Percentiles rank a stretch among this genome's conserved stretches.
These are phyloP conservation scores for Syzygium jambos DNA, from an alignment of 345 rosid genomes.

Conservation along the genomic window DNA sequence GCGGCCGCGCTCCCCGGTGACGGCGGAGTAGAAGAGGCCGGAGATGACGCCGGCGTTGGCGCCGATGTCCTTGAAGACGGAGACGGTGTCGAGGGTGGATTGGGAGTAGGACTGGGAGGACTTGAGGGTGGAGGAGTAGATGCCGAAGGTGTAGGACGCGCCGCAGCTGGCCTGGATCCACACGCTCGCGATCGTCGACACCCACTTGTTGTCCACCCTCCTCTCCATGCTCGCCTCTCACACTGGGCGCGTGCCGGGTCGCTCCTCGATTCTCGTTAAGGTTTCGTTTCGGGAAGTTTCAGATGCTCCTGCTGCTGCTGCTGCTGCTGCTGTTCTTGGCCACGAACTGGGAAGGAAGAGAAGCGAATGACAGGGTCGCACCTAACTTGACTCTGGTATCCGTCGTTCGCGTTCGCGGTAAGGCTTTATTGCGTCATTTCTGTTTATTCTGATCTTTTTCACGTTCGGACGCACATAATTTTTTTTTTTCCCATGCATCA, in stretches of 20 bases:
- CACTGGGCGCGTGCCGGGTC: background rate
- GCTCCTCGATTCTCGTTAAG: background rate
- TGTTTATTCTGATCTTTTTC: background rate
- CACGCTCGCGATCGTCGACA: conserved; percentile 70
- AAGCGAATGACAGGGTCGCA: background rate
- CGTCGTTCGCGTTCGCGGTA: background rate
- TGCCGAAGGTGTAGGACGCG: conserved; percentile 64
- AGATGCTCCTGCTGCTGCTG: background rate
- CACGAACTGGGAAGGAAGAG: background rate
- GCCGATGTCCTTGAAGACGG: conserved; percentile 94
- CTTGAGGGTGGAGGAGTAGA: conserved; percentile 72
- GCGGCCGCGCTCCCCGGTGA: conserved; percentile 9
- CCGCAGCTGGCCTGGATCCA: conserved; percentile 82
- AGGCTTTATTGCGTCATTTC: background rate
- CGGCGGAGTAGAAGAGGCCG: conserved; percentile 62
- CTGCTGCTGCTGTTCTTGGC: background rate
- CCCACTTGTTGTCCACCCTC: conserved; percentile 40
- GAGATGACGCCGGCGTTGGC: conserved; percentile 78
- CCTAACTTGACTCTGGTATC: background rate
- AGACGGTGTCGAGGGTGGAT: conserved; percentile 90
- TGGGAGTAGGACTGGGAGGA: conserved; percentile 74
- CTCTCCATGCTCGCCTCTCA: background rate
- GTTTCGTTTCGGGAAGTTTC: background rate
- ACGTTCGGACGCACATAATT: too few relatives aligned
- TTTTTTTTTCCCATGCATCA: background rate